phyloP scores from a whole-genome alignment of 768 basidiomycete species.

The Pleurotus ostreatus region DNA sequence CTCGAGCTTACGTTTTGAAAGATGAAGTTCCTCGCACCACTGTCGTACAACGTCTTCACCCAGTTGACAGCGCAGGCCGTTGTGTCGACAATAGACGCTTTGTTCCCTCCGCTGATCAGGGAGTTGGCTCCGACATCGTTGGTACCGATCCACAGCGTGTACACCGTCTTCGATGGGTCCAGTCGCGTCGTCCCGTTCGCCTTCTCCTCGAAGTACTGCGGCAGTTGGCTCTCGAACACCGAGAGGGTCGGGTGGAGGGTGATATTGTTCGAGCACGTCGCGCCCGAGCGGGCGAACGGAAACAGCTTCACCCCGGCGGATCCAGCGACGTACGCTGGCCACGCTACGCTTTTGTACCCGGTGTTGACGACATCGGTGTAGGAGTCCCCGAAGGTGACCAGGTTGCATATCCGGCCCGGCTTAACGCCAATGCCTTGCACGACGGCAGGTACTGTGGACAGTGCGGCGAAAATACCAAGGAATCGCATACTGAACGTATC shows the following conservation, averaged over 20 bases:
- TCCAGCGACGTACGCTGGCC: constrained; percentile 40
- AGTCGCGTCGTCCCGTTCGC: constrained; percentile 21
- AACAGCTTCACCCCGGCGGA: constrained; percentile 37
- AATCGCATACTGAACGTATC: background rate
- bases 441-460: constrained; percentile 20
- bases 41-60: constrained; percentile 35
- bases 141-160: constrained; percentile 52
- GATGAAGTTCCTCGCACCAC: constrained; percentile 44
- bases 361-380: constrained; percentile 36
- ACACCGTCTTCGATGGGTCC: constrained; percentile 34
- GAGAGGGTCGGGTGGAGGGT: constrained; percentile 33
- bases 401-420: constrained; percentile 32
- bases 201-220: constrained; percentile 26
- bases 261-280: constrained; percentile 40
- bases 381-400: constrained; percentile 48
- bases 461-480: background rate
- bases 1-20: constrained; percentile 41
- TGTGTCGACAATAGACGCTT: constrained; percentile 38
- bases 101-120: constrained; percentile 32
- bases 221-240: constrained; percentile 35
- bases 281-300: constrained; percentile 41
- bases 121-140: constrained; percentile 40
- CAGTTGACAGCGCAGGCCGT: constrained; percentile 37
- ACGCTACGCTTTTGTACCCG: constrained; percentile 26
- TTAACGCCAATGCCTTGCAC: background rate